Conservation (phyloP, 805 yeast genomes). For the Wickerhamiella musiphila region DNA sequence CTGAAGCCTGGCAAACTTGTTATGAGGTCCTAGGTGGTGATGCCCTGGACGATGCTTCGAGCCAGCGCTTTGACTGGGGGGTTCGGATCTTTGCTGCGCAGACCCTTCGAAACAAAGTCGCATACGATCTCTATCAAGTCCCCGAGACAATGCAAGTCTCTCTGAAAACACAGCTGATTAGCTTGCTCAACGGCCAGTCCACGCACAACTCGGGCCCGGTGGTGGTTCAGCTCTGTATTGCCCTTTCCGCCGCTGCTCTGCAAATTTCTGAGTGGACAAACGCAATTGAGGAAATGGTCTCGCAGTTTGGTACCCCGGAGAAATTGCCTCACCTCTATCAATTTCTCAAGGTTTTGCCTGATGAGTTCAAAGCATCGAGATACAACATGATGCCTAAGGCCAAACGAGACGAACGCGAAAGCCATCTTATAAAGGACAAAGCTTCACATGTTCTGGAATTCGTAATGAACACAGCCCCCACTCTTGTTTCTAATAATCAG, state of each 20-base stretch:
- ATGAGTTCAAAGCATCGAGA: constrained; percentile 78
- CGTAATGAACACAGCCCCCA: constrained; percentile 28
- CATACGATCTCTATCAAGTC: constrained; percentile 70
- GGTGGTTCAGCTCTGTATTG: constrained; percentile 67
- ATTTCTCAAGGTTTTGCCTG: constrained; percentile 77
- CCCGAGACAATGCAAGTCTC: constrained; percentile 37
- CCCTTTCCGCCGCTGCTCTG: constrained; percentile 66
- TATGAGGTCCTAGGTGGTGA: constrained; percentile 33
- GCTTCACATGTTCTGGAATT: constrained; percentile 51
- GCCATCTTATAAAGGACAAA: constrained; percentile 44
- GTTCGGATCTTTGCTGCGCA: constrained; percentile 76
- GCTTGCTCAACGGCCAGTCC: constrained; percentile 33
- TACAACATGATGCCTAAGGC: constrained; percentile 25
- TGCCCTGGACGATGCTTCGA: constrained; percentile 14
- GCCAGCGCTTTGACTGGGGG: too few relatives aligned
- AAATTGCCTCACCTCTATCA: constrained; percentile 37
- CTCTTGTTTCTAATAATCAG: constrained; percentile 19
- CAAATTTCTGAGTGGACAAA: constrained; percentile 59
- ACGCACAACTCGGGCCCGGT: constrained; percentile 21
- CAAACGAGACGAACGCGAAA: constrained; percentile 28
- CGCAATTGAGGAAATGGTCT: constrained; percentile 54
- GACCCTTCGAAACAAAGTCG: constrained; percentile 68
- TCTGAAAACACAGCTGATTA: constrained; percentile 53
- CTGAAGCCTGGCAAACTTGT: constrained; percentile 56
- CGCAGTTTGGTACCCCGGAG: constrained; percentile 23